Base-by-base conservation (phyloP, 805 yeast species). In the Candida montana region DNA sequence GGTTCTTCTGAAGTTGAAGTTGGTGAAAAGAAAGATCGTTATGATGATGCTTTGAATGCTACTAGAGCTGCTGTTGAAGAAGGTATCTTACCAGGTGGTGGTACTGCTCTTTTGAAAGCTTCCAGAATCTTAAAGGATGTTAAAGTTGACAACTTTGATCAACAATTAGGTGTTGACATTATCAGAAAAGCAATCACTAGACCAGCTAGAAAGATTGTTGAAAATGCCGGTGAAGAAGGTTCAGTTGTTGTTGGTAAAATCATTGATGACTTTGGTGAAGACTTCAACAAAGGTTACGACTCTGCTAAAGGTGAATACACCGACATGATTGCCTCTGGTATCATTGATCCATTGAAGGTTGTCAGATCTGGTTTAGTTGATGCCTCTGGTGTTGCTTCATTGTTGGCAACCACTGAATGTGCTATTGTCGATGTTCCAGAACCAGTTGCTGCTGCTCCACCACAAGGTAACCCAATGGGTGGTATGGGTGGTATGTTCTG, bases 31-130 rank as follows among this genome's bases (percentile, higher is more conserved):
- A 93, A 93, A 77, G 99, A 91, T 68, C 87, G 99, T 72, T 93
- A 89, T 63, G 98, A 93, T 58, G 99, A 91, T 73, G 99, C 99
- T 32, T 77, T 91, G 65, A 91, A 93, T 67, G 98, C 99, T 46
- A 93, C 98, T 43, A 88, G 98, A 72, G 98, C 99, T 49, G 99
- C 99, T 51, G 98, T 91, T 51, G 95, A 93, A 71, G 98, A 93
- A 70, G 99, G 99, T 74, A 93, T 93, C 63, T 77, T 91, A 55
- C 99, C 99, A 65, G 99, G 99, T 74, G 99, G 99, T 67, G 99
- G 99, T 73, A 91, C 98, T 54, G 98, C 99, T 48, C 77, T 91
- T 65, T 77, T 90, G 61, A 91, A 93, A 79, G 98, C 98, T 37
- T 54, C 59, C n/a, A 50, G 59, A 52, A 49, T 54, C 51, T 79